These are phyloP conservation scores for Teunomyces aglyptinius DNA, from an alignment of 805 yeast species.

Conservation along the genomic window DNA sequence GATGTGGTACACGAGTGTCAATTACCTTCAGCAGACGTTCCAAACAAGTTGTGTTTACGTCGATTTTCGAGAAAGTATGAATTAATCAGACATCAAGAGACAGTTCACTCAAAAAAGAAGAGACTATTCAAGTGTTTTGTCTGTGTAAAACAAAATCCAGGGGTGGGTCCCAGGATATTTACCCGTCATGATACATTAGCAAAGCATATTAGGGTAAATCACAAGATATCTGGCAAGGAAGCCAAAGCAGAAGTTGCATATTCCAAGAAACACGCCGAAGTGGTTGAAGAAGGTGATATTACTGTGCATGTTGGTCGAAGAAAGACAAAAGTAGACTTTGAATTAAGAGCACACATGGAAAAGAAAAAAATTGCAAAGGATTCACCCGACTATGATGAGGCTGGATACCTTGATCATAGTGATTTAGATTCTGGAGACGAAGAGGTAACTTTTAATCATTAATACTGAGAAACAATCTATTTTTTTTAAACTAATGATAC, in stretches of 20 bases:
- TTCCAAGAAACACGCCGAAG: conserved; percentile 45
- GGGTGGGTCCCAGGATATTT: conserved; percentile 68
- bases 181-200: conserved; percentile 93
- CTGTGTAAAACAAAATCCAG: conserved; percentile 70
- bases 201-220: conserved; percentile 67
- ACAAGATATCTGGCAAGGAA: conserved; percentile 45
- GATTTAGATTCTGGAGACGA: conserved; percentile 17
- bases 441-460: conserved; percentile 11
- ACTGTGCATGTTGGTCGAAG: conserved; percentile 47
- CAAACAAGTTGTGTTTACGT: conserved; percentile 38
- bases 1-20: conserved; percentile 48
- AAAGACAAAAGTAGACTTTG: conserved; percentile 46
- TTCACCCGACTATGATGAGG: conserved; percentile 10
- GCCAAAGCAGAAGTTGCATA: conserved; percentile 48
- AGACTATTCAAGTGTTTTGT: conserved; percentile 82
- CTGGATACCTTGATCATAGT: conserved; percentile 11
- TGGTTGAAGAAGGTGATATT: conserved; percentile 48
- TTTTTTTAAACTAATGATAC: conserved; percentile 5
- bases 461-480: background rate
- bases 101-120: conserved; percentile 88
- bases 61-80: conserved; percentile 71
- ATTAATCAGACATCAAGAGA: conserved; percentile 91
- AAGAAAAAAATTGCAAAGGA: conserved; percentile 23
- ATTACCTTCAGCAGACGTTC: conserved; percentile 43
- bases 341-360: conserved; percentile 45